phyloP scores from a whole-genome alignment of 495 filamentous ascomycete species.

The Tuber umbilicatum region DNA sequence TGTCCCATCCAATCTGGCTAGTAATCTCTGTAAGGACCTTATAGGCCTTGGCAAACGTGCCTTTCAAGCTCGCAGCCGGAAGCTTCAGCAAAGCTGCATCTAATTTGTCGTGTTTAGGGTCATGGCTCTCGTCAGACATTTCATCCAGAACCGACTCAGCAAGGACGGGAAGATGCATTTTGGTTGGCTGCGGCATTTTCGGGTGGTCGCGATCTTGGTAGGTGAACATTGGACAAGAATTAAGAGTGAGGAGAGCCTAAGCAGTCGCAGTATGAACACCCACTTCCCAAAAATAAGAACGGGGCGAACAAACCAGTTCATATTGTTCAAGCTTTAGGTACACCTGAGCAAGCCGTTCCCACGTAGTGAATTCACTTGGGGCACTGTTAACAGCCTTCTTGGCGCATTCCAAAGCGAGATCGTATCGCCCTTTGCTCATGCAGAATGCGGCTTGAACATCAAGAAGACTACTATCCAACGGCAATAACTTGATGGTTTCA shows the following conservation, averaged over 20 bases:
- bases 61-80: conserved; percentile 79
- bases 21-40: conserved; percentile 89
- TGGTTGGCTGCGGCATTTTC: conserved; percentile 81
- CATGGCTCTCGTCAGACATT: conserved; percentile 73
- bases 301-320: conserved; percentile 53
- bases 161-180: conserved; percentile 77
- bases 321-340: conserved; percentile 89
- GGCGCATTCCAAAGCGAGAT: conserved; percentile 86
- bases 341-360: conserved; percentile 87
- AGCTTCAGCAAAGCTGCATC: conserved; percentile 81
- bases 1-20: conserved; percentile 93
- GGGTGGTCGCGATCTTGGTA: conserved; percentile 97
- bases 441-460: conserved; percentile 93
- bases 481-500: conserved; percentile 78
- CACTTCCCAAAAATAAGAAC: not conserved
- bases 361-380: conserved; percentile 93
- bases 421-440: conserved; percentile 72
- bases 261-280: not conserved
- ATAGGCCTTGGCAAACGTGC: conserved; percentile 93
- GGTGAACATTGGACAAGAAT: conserved; percentile 99
- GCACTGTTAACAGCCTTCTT: conserved; percentile 90
- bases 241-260: conserved; percentile 83
- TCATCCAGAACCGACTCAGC: conserved; percentile 90
- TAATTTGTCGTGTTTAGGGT: conserved; percentile 74
- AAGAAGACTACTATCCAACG: conserved; percentile 92